phyloP scores from a whole-genome alignment of 768 basidiomycete species.

The Mycena haematopus region DNA sequence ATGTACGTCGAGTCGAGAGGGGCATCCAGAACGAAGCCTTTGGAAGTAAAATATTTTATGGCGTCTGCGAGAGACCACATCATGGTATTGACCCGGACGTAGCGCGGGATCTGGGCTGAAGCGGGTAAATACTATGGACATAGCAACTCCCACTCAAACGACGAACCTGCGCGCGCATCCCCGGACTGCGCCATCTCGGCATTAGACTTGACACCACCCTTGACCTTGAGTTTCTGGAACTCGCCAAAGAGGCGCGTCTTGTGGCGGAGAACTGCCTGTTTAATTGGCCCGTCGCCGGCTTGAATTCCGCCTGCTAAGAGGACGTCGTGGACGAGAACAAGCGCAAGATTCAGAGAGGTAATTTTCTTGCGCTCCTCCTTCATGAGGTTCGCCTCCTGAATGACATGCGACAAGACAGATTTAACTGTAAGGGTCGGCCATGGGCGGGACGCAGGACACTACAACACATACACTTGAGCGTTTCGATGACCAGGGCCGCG shows the following conservation, averaged over 20 bases:
- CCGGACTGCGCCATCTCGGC: slow-evolving; percentile 65
- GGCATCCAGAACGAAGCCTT: slow-evolving; percentile 60
- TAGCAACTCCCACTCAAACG: slow-evolving; percentile 7
- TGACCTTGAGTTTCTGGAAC: slow-evolving; percentile 83
- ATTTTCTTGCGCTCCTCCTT: slow-evolving; percentile 79
- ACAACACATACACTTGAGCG: slow-evolving; percentile 84
- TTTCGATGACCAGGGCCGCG: slow-evolving; percentile 90
- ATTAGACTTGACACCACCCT: slow-evolving; percentile 69
- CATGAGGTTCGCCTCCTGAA: slow-evolving; percentile 69
- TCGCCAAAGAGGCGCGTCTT: slow-evolving; percentile 90
- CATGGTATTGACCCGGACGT: slow-evolving; percentile 82
- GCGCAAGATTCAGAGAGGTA: slow-evolving; percentile 74
- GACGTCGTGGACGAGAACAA: slow-evolving; percentile 91
- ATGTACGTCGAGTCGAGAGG: slow-evolving; percentile 61
- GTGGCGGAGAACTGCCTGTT: slow-evolving; percentile 86
- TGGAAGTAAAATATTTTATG: slow-evolving; percentile 56
- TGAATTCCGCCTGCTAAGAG: slow-evolving; percentile 87
- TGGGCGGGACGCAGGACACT: not conserved
- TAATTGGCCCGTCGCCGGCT: slow-evolving; percentile 88
- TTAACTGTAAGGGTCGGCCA: slow-evolving; percentile 66
- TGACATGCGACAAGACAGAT: slow-evolving; percentile 72
- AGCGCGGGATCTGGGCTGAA: slow-evolving; percentile 78
- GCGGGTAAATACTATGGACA: slow-evolving; percentile 19
- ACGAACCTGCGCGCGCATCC: slow-evolving; percentile 68
- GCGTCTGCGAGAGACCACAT: slow-evolving; percentile 74